Evolutionary conservation across 2,329 filamentous ascomycete species (phyloP), one percentile per base, ranked within the genome.

Genomic region (Colletotrichum sublineola): DNA sequence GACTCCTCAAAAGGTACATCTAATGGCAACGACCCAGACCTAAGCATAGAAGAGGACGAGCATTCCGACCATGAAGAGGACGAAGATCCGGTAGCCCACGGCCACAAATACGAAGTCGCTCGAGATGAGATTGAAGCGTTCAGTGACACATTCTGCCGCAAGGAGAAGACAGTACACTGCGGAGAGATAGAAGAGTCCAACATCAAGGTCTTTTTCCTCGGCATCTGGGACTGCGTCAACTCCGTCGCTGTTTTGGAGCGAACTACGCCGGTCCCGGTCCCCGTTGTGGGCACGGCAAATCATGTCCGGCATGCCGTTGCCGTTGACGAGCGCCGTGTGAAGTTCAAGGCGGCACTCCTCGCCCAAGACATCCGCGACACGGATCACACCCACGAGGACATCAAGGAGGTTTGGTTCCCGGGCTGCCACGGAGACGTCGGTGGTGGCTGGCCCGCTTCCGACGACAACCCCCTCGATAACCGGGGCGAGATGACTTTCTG

Each of bases 191-290:
- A 75, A 7, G 76, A 79, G 52, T 77, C 78, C 24, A 82, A 84
- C 56, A 84, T 87, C 62, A 84, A 84, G 56, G 83, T 88, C 8
- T 85, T 86, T 76, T 88, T 89, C 77, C 84, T 89, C n/a, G 87
- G 87, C 1, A 81, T 88, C 53, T 89, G 86, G 80, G 87, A 89
- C 75, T 86, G 84, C 71, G 87, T 89, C 53, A 87, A 86, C 76
- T 86, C 84, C 3, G 86, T 88, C 9, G 81, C 83, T 8, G 80
- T 84, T 18, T 72, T 84, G 36, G 83, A 84, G 70, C 77, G 75
- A 0, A 83, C 79, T 66, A 78, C 81, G 33, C 81, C 78, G n/a
- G 77, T 81, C 36, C 84, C 83, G 5, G 79, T 81, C 1, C 78
- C 81, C 0, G 81, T 82, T 0, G 76, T 76, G 36, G 80, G 85